Evolutionary conservation across 2,329 filamentous ascomycete genomes (phyloP).

Genomic region (Alternaria alternata): DNA sequence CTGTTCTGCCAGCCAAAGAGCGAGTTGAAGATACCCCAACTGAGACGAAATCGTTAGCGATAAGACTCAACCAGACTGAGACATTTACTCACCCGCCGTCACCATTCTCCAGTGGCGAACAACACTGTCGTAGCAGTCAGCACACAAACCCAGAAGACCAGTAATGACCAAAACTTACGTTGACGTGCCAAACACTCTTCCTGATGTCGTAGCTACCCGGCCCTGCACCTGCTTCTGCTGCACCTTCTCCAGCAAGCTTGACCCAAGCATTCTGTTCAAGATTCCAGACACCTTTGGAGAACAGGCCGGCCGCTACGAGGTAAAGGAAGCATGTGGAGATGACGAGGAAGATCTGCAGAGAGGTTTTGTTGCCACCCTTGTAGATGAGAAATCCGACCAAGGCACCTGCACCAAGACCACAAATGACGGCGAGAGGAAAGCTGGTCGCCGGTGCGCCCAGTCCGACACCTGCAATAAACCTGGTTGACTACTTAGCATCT

Average conservation of each 20-base stretch:
- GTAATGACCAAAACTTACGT: slow-evolving; percentile 60
- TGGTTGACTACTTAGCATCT: slow-evolving; percentile 2
- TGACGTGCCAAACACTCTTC: slow-evolving; percentile 82
- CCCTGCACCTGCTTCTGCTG: slow-evolving; percentile 68
- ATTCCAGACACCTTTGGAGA: slow-evolving; percentile 78
- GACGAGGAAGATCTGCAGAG: slow-evolving; percentile 80
- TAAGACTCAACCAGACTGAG: neutral
- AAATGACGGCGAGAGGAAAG: slow-evolving; percentile 79
- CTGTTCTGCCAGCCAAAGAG: slow-evolving; percentile 89
- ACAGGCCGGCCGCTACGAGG: slow-evolving; percentile 81
- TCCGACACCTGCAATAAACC: slow-evolving; percentile 82
- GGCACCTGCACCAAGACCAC: slow-evolving; percentile 72
- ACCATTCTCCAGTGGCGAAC: slow-evolving; percentile 75
- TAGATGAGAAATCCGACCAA: slow-evolving; percentile 79
- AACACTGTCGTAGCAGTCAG: slow-evolving; percentile 65
- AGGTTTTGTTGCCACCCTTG: slow-evolving; percentile 71
- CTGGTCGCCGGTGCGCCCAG: slow-evolving; percentile 77
- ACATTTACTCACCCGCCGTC: slow-evolving; percentile 57
- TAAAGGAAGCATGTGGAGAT: slow-evolving; percentile 84
- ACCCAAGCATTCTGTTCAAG: slow-evolving; percentile 76
- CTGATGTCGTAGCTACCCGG: slow-evolving; percentile 82
- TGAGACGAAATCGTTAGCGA: slow-evolving; percentile 41
- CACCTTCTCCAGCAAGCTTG: slow-evolving; percentile 68
- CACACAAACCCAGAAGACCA: neutral
- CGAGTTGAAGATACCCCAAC: slow-evolving; percentile 88